Percentiles rank a stretch among this genome's conserved stretches.
Conservation (phyloP, 805 yeast species). For the Wickerhamomyces queroliae region DNA sequence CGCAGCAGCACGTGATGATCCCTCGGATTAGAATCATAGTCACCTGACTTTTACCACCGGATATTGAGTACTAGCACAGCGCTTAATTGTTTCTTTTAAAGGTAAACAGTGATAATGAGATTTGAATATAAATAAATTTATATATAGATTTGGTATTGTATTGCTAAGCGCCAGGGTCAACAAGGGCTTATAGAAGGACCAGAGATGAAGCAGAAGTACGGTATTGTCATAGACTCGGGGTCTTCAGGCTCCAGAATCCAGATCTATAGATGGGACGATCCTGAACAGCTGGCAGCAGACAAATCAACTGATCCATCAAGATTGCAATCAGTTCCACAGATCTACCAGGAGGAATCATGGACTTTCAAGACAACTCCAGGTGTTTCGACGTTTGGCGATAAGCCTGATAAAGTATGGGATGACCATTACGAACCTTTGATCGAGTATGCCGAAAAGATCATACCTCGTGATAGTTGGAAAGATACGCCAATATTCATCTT, state of each 20-base stretch:
- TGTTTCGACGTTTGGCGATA: slow-evolving; percentile 58
- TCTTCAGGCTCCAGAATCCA: slow-evolving; percentile 91
- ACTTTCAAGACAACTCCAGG: slow-evolving; percentile 76
- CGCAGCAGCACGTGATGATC: no score
- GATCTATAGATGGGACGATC: slow-evolving; percentile 74
- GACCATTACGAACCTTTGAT: slow-evolving; percentile 64
- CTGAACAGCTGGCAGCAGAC: slow-evolving; percentile 27
- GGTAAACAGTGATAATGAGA: no score
- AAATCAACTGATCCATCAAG: slow-evolving; percentile 25
- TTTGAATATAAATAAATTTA: no score
- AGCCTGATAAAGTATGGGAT: slow-evolving; percentile 56
- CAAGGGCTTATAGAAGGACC: no score
- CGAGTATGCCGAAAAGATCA: slow-evolving; percentile 59
- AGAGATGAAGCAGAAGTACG: slow-evolving; percentile 43
- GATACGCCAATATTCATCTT: slow-evolving; percentile 85
- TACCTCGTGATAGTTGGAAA: slow-evolving; percentile 54
- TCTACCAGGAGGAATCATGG: slow-evolving; percentile 64
- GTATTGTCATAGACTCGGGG: slow-evolving; percentile 91
- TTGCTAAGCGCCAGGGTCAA: no score
- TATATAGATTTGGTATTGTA: no score
- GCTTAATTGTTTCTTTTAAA: no score
- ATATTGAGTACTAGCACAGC: no score
- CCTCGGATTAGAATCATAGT: no score
- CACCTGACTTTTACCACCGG: no score
- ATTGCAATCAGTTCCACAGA: slow-evolving; percentile 59